Conservation (phyloP, 768 basidiomycete species). For the button mushroom (Agaricus bisporus) region DNA sequence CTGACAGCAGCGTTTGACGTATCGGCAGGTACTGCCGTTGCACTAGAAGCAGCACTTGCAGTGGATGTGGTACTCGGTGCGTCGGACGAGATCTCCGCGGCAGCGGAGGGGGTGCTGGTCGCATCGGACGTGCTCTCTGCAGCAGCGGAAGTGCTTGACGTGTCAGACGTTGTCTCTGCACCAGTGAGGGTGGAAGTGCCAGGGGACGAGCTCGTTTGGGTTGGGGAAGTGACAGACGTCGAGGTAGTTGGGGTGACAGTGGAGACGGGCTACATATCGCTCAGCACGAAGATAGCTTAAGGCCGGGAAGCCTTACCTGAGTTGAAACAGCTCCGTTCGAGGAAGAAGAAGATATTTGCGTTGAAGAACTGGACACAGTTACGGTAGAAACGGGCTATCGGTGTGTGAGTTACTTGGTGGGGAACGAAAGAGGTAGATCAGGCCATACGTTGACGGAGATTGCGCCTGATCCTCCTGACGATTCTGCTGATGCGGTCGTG, state of each 20-base stretch:
- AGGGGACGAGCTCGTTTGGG: not conserved
- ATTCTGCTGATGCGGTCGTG: not conserved
- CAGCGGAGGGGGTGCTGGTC: slow-evolving; percentile 10
- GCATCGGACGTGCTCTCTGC: slow-evolving; percentile 12
- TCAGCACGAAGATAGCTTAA: not conserved
- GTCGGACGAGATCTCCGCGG: slow-evolving; percentile 12
- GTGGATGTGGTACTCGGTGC: slow-evolving; percentile 7
- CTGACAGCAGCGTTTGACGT: slow-evolving; percentile 38
- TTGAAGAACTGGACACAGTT: slow-evolving; percentile 9
- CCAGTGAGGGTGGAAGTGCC: slow-evolving; percentile 3
- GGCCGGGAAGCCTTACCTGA: not conserved
- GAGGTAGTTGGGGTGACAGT: slow-evolving; percentile 2
- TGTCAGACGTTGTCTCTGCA: slow-evolving; percentile 12
- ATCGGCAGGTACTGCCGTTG: slow-evolving; percentile 28
- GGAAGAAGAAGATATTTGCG: not conserved
- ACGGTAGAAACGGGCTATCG: slow-evolving; percentile 6
- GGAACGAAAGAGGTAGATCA: not conserved
- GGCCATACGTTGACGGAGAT: not conserved
- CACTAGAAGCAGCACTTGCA: slow-evolving; percentile 13
- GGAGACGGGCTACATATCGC: not conserved
- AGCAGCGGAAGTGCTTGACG: slow-evolving; percentile 12
- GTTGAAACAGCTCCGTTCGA: not conserved
- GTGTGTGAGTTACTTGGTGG: not conserved
- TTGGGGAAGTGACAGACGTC: slow-evolving; percentile 5
- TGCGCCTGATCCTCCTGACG: not conserved